Conservation (phyloP, 2,329 filamentous ascomycete genomes). For the Pyrenochaeta sp. region DNA sequence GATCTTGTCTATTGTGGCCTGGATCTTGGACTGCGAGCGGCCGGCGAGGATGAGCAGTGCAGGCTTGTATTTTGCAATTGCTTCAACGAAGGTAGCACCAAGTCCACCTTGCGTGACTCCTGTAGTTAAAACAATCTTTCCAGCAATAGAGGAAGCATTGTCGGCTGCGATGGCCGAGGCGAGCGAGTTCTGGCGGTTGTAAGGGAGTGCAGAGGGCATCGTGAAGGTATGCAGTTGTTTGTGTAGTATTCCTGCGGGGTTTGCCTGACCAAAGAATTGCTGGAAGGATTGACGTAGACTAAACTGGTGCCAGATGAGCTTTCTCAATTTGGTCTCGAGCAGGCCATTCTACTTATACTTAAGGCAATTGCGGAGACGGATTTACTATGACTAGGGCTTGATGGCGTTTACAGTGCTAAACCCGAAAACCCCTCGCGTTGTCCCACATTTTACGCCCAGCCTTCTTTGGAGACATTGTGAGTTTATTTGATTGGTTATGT, state of each 20-base stretch:
- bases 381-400: too few species aligned
- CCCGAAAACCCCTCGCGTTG: too few species aligned
- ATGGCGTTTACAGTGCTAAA: too few species aligned
- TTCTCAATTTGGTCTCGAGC: too few species aligned
- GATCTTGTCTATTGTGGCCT: constrained; percentile 51
- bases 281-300: too few species aligned
- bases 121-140: constrained; percentile 53
- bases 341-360: too few species aligned
- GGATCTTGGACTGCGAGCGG: constrained; percentile 54
- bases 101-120: constrained; percentile 40
- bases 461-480: too few species aligned
- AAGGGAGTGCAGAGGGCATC: constrained; percentile 26
- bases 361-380: too few species aligned
- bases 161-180: constrained; percentile 50
- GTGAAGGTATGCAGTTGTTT: neutral
- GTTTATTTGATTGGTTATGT: too few species aligned
- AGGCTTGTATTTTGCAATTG: constrained; percentile 39
- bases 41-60: constrained; percentile 47
- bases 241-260: neutral
- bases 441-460: too few species aligned
- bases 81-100: constrained; percentile 36
- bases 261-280: neutral
- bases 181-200: constrained; percentile 30
- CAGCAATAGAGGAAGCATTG: constrained; percentile 54
- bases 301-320: too few species aligned